phyloP scores from a whole-genome alignment of 306 rosid genomes.

The Medicago lupulina region DNA sequence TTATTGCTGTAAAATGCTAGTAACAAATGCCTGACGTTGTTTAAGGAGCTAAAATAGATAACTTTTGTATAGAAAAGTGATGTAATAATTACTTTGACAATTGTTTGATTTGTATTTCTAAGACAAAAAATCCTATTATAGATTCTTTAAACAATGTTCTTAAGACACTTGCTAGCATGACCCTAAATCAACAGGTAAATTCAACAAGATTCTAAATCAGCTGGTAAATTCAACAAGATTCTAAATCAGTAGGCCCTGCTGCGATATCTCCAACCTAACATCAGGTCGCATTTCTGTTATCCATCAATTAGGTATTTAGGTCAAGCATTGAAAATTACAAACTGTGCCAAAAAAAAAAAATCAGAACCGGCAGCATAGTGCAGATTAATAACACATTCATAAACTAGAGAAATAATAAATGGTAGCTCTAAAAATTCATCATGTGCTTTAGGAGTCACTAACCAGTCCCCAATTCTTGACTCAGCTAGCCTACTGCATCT shows the following conservation, averaged over 20 bases:
- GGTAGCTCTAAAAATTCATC: background rate
- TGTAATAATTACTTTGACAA: no score
- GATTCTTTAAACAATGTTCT: no score
- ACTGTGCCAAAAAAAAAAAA: background rate
- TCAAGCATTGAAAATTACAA: slow-evolving; percentile 14
- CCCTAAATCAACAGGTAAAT: background rate
- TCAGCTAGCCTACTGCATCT: slow-evolving; percentile 52
- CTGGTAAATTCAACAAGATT: slow-evolving; percentile 1
- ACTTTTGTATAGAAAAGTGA: no score
- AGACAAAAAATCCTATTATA: no score
- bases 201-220: slow-evolving; percentile 6
- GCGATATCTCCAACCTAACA: slow-evolving; percentile 22
- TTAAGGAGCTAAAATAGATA: no score
- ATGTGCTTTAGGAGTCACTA: slow-evolving; percentile 15
- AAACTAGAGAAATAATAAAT: background rate
- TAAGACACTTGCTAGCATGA: no score
- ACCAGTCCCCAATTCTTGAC: slow-evolving; percentile 38
- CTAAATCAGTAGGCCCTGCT: slow-evolving; percentile 3
- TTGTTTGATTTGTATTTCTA: no score
- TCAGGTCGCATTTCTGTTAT: slow-evolving; percentile 24
- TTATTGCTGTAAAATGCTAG: no score
- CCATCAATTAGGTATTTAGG: slow-evolving; percentile 31
- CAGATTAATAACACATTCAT: slow-evolving; percentile 7
- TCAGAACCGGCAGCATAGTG: background rate
- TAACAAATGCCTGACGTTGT: no score